These are phyloP conservation scores for Curvularia verruculosa DNA, from an alignment of 2,329 filamentous ascomycete species.

Conservation along the genomic window DNA sequence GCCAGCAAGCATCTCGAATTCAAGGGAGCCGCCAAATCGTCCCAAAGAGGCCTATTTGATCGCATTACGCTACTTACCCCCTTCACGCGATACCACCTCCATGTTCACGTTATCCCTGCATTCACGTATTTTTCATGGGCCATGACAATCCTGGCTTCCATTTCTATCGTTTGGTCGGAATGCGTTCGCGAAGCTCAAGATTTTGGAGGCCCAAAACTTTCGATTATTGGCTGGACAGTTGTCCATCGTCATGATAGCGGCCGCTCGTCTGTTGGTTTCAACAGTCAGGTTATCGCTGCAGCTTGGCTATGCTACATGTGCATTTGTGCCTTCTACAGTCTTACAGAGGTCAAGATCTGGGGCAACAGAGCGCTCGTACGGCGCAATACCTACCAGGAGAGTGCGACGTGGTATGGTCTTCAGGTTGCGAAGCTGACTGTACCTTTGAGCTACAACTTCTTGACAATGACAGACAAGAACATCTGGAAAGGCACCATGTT, in stretches of 20 bases:
- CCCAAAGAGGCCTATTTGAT: conserved; percentile 50
- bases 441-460: conserved; percentile 93
- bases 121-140: conserved; percentile 68
- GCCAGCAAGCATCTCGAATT: conserved; percentile 83
- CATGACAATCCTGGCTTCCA: conserved; percentile 75
- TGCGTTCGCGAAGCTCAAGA: conserved; percentile 75
- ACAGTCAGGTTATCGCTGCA: conserved; percentile 82
- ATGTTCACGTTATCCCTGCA: conserved; percentile 75
- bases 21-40: conserved; percentile 59
- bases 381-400: conserved; percentile 90
- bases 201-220: conserved; percentile 67
- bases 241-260: conserved; percentile 76
- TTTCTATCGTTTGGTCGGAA: conserved; percentile 91
- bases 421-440: conserved; percentile 93
- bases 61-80: conserved; percentile 70
- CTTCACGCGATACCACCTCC: conserved; percentile 77
- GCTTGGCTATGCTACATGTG: conserved; percentile 98
- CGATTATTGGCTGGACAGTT: conserved; percentile 70
- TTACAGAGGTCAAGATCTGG: conserved; percentile 97
- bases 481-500: conserved; percentile 82
- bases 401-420: conserved; percentile 93
- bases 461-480: conserved; percentile 79
- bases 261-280: conserved; percentile 79
- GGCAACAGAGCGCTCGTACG: conserved; percentile 88
- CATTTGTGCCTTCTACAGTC: conserved; percentile 80